Evolutionary conservation across 1,284 basidiomycete species (phyloP).

Genomic region (Leccinum pachyderme): DNA sequence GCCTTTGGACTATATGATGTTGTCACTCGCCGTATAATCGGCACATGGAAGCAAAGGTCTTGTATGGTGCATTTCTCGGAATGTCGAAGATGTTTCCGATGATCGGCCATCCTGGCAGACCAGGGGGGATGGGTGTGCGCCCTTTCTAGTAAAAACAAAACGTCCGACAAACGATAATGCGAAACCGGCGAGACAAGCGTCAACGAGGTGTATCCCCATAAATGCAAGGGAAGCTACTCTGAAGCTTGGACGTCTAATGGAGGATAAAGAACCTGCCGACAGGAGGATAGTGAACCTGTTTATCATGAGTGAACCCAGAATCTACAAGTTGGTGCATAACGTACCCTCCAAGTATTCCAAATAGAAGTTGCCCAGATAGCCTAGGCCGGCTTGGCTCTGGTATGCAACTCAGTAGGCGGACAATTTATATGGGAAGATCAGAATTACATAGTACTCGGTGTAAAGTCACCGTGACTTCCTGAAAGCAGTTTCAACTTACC

Average conservation of each 20-base stretch:
- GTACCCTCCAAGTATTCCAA: too few relatives aligned
- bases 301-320: too few relatives aligned
- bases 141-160: background rate
- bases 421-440: too few relatives aligned
- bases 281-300: too few relatives aligned
- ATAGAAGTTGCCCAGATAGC: too few relatives aligned
- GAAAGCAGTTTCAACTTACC: too few relatives aligned
- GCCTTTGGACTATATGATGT: conserved; percentile 22
- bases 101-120: conserved; percentile 28
- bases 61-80: conserved; percentile 39
- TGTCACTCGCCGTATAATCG: conserved; percentile 38
- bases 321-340: too few relatives aligned
- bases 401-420: too few relatives aligned
- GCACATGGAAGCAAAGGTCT: conserved; percentile 43
- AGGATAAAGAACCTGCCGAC: too few relatives aligned
- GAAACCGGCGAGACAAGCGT: conserved; percentile 6
- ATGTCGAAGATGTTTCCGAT: conserved; percentile 42
- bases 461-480: too few relatives aligned
- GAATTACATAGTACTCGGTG: too few relatives aligned
- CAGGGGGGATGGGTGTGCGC: conserved; percentile 24
- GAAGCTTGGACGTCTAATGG: background rate
- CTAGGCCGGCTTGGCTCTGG: background rate
- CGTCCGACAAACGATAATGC: conserved; percentile 2
- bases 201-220: background rate
- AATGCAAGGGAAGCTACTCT: background rate